Evolutionary conservation across 192 early-diverging fungal species (phyloP), one percentile per base, ranked within the genome.

Genomic region (Fimicolochytrium jonesii): DNA sequence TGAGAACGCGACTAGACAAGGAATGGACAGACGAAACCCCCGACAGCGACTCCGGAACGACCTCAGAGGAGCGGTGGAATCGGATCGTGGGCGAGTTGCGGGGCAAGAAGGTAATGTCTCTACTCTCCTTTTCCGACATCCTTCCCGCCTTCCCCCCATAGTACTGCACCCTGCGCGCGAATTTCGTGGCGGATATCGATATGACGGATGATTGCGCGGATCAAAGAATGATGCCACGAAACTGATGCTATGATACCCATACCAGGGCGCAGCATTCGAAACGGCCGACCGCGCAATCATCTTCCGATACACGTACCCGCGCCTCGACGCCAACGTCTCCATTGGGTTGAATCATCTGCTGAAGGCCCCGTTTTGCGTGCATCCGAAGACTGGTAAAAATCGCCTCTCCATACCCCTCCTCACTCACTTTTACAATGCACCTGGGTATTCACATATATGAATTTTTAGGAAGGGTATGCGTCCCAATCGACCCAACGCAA

Each of bases 341-440:
- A 89, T 84, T 15, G 85, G 89, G 32, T 82, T 95, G 7, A 91
- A 88, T 70, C 95, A 98, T 78, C 90, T 98, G 80, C 82, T 98
- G 26, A 98, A 98, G 70, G 86, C 87, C 64, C 95, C 95, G 6
- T 97, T 98, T 70, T 98, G 93, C 74, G 87, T 95, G 22, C 95
- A 98, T 63, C 95, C 95, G 20, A 92, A 90, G 68, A 95, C 94
- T 9, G 89, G 94, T 84, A 55, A 22, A 44, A n/a, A n/a, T n/a
- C n/a, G n/a, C n/a, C n/a, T n/a, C 15, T 32, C 15, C 47, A 20
- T 26, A 18, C 11, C 55, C 48, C 2, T 50, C 26, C 25, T 1
- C 1, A 50, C 25, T 50, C 13, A 50, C 17, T 34, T 56, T 41
- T 56, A 22, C 34, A n/a, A 11, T 17, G 15, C 17, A 42, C 17